phyloP scores from a whole-genome alignment of 768 basidiomycete genomes.

The Termitomyces sp. region DNA sequence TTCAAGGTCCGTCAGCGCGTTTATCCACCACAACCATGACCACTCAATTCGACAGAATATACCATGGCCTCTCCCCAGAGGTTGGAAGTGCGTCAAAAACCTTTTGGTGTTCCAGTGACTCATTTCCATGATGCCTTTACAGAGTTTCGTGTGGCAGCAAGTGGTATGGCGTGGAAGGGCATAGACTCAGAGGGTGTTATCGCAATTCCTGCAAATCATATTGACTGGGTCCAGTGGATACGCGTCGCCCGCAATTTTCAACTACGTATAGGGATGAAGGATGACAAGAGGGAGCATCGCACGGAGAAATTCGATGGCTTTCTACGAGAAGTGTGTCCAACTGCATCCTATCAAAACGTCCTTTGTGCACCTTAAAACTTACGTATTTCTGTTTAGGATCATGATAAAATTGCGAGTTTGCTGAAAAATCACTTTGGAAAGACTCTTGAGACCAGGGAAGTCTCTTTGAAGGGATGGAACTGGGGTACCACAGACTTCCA shows the following conservation, averaged over 20 bases:
- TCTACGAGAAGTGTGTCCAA: slow-evolving; percentile 67
- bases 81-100: slow-evolving; percentile 69
- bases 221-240: slow-evolving; percentile 90
- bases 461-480: slow-evolving; percentile 94
- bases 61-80: slow-evolving; percentile 66
- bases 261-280: slow-evolving; percentile 67
- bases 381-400: slow-evolving; percentile 56
- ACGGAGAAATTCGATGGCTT: slow-evolving; percentile 94
- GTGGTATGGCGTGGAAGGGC: slow-evolving; percentile 94
- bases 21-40: slow-evolving; percentile 42
- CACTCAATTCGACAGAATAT: slow-evolving; percentile 86
- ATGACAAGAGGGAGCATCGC: slow-evolving; percentile 54
- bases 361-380: not conserved
- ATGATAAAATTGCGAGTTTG: slow-evolving; percentile 76
- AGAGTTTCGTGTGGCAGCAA: slow-evolving; percentile 87
- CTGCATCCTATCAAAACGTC: not conserved
- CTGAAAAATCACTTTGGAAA: slow-evolving; percentile 87
- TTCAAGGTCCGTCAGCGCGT: slow-evolving; percentile 47
- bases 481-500: slow-evolving; percentile 96
- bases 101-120: not conserved
- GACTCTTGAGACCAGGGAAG: slow-evolving; percentile 81
- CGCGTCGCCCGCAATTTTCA: slow-evolving; percentile 92
- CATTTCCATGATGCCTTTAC: slow-evolving; percentile 10
- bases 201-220: slow-evolving; percentile 64
- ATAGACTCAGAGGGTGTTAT: slow-evolving; percentile 60